Conservation (phyloP, 2,329 filamentous ascomycete genomes). For the Achaetomium macrosporum region DNA sequence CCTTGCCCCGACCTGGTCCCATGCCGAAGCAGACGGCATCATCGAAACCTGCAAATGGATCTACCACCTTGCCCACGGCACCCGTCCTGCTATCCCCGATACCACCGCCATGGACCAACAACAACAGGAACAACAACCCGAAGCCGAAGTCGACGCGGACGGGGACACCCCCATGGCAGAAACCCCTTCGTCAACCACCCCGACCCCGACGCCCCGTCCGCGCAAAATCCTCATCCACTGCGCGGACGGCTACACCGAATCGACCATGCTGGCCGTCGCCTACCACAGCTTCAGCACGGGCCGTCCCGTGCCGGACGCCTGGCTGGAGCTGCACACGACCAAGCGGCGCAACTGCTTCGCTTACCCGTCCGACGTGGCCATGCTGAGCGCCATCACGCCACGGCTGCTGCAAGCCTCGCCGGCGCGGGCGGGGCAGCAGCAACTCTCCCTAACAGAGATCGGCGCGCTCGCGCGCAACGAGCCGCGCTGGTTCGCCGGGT, state of each 20-base stretch:
- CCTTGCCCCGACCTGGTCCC: slow-evolving; percentile 75
- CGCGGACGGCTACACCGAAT: slow-evolving; percentile 93
- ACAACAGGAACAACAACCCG: neutral
- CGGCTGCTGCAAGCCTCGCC: slow-evolving; percentile 71
- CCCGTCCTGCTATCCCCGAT: slow-evolving; percentile 32
- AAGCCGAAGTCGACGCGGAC: slow-evolving; percentile 35
- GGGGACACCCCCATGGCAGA: slow-evolving; percentile 37
- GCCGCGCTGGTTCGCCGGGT: slow-evolving; percentile 72
- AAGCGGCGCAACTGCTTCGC: slow-evolving; percentile 92
- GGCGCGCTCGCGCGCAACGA: slow-evolving; percentile 50
- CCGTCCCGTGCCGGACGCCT: slow-evolving; percentile 72
- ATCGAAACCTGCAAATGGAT: slow-evolving; percentile 88
- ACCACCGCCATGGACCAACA: slow-evolving; percentile 25
- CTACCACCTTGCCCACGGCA: slow-evolving; percentile 71
- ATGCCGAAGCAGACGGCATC: slow-evolving; percentile 75
- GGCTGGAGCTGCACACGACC: slow-evolving; percentile 75
- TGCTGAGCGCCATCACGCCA: slow-evolving; percentile 70
- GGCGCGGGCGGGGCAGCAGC: slow-evolving; percentile 23
- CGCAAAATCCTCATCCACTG: slow-evolving; percentile 85
- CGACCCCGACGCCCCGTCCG: slow-evolving; percentile 31
- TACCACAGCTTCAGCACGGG: slow-evolving; percentile 93
- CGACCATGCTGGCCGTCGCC: slow-evolving; percentile 77
- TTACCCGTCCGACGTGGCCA: slow-evolving; percentile 80
- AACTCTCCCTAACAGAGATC: slow-evolving; percentile 46
- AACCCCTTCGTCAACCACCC: slow-evolving; percentile 33